Percentiles rank a stretch among this genome's conserved stretches.
Conservation (phyloP, 2,329 filamentous ascomycete genomes). For the Atkinsonella hypoxylon region DNA sequence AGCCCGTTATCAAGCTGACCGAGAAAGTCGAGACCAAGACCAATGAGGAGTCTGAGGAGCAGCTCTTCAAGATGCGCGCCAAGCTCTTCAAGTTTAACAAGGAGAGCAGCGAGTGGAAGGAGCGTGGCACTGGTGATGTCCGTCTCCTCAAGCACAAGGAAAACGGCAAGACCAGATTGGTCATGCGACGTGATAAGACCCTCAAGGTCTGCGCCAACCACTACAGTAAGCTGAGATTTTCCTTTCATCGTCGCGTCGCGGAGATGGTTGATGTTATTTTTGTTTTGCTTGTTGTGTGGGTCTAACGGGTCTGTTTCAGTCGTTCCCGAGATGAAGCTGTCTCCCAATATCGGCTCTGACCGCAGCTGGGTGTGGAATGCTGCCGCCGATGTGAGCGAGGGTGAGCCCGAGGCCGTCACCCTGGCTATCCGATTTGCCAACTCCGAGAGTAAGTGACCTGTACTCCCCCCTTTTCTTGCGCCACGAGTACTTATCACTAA, state of each 20-base stretch:
- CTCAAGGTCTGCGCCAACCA: conserved; percentile 99
- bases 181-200: conserved; percentile 99
- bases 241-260: not conserved
- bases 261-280: not conserved
- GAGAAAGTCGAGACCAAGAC: conserved; percentile 97
- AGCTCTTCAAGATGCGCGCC: conserved; percentile 98
- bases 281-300: no score
- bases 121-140: conserved; percentile 94
- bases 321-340: conserved; percentile 97
- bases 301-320: conserved; percentile 38
- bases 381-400: conserved; percentile 93
- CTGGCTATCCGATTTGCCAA: conserved; percentile 97
- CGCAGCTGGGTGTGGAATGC: conserved; percentile 99
- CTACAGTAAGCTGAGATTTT: conserved; percentile 59
- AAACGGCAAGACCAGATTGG: conserved; percentile 92
- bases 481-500: not conserved
- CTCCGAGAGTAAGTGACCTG: conserved; percentile 66
- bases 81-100: conserved; percentile 98
- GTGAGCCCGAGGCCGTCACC: conserved; percentile 90
- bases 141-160: conserved; percentile 97
- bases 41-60: conserved; percentile 96
- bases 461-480: not conserved
- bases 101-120: conserved; percentile 93
- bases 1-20: conserved; percentile 89
- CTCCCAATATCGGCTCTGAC: conserved; percentile 94